Percentiles rank a stretch among this genome's conserved stretches.
Evolutionary conservation across 2,329 filamentous ascomycete species (phyloP).

Genomic region (Didymellaceae sp.): DNA sequence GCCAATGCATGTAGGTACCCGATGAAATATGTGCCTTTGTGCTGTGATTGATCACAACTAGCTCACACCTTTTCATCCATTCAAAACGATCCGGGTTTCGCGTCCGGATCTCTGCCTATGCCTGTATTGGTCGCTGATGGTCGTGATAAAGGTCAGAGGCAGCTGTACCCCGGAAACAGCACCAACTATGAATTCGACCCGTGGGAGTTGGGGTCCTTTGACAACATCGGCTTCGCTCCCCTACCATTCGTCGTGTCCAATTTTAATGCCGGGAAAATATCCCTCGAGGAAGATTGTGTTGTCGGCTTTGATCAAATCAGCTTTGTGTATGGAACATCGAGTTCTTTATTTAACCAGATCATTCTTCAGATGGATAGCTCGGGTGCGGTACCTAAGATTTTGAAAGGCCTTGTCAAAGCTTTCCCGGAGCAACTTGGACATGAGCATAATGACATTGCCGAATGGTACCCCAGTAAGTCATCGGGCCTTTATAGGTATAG

Average conservation of each 20-base stretch:
- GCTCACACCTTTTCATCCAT: not conserved
- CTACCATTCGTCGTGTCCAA: not conserved
- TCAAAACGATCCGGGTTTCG: not conserved
- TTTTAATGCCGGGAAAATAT: slow-evolving; percentile 36
- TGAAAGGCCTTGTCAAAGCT: not conserved
- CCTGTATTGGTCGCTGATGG: not conserved
- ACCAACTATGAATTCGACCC: not conserved
- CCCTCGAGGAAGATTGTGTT: slow-evolving; percentile 66
- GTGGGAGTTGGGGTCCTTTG: not conserved
- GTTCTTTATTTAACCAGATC: slow-evolving; percentile 79
- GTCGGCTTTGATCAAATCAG: slow-evolving; percentile 81
- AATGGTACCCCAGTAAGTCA: not conserved
- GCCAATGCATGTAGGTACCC: not conserved
- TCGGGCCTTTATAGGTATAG: not conserved
- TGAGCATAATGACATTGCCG: not conserved
- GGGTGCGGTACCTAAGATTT: slow-evolving; percentile 50
- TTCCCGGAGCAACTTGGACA: slow-evolving; percentile 13
- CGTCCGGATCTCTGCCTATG: not conserved
- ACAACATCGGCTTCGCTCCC: not conserved
- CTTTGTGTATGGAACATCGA: slow-evolving; percentile 81
- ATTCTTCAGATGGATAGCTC: slow-evolving; percentile 68
- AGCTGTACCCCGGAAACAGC: not conserved
- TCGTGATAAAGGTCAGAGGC: not conserved
- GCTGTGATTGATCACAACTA: not conserved
- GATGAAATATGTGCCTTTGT: too few species aligned